Evolutionary conservation across 2,329 filamentous ascomycete species (phyloP).

Genomic region (Fusarium haematococcum): DNA sequence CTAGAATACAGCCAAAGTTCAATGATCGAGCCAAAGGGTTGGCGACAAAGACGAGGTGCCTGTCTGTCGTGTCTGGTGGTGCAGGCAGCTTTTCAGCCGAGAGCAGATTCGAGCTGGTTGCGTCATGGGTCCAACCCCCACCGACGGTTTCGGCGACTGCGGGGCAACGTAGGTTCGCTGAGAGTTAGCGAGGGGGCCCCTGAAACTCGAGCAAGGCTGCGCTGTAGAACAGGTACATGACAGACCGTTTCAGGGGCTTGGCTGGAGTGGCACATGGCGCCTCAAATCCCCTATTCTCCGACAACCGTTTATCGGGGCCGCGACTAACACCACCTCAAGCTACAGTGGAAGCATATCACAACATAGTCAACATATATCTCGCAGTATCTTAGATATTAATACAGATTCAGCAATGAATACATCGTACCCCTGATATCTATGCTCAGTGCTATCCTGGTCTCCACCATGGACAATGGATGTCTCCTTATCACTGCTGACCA

Average conservation of each 20-base stretch:
- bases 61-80: conserved; percentile 22
- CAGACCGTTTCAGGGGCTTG: neutral
- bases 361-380: neutral
- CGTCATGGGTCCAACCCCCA: conserved; percentile 23
- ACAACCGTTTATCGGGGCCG: neutral
- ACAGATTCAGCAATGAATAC: neutral
- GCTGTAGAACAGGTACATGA: neutral
- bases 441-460: neutral
- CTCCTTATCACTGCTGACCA: neutral
- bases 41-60: conserved; percentile 6
- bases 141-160: neutral
- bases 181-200: neutral
- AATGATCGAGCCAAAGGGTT: neutral
- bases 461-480: neutral
- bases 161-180: neutral
- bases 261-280: neutral
- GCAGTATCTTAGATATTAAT: neutral
- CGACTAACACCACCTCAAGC: neutral
- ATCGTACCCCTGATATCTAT: neutral
- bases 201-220: neutral
- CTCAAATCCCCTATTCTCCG: conserved; percentile 1
- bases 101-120: conserved; percentile 16
- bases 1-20: neutral
- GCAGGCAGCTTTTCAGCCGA: conserved; percentile 15
- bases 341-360: neutral